These are phyloP conservation scores for Zea mays DNA, from an alignment of 176 grass and related monocot genomes.

Conservation along the genomic window Zm-B73-REFERENCE-NAM-5.0 NC_050097.1:219986001-219986500, in stretches of 20 bases:
- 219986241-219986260: conserved; percentile 36
- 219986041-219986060: conserved; percentile 9
- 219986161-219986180: neutral
- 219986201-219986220: conserved; percentile 42
- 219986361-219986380: conserved; percentile 26
- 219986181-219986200: neutral
- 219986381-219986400: conserved; percentile 31
- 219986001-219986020: conserved; percentile 52
- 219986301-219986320: neutral
- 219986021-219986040: conserved; percentile 28
- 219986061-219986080: neutral
- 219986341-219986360: conserved; percentile 21
- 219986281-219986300: neutral
- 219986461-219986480: too few relatives aligned
- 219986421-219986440: conserved; percentile 28
- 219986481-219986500: too few relatives aligned
- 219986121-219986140: conserved; percentile 42
- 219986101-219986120: conserved; percentile 26
- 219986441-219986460: conserved; percentile 31
- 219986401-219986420: neutral
- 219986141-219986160: conserved; percentile 22
- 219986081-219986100: neutral
- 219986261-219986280: conserved; percentile 40
- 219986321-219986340: neutral
- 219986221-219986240: conserved; percentile 17